Evolutionary conservation across 306 rosid genomes (phyloP), one percentile per base, ranked within the genome.

Genomic region (Cucurbita moschata): DNA sequence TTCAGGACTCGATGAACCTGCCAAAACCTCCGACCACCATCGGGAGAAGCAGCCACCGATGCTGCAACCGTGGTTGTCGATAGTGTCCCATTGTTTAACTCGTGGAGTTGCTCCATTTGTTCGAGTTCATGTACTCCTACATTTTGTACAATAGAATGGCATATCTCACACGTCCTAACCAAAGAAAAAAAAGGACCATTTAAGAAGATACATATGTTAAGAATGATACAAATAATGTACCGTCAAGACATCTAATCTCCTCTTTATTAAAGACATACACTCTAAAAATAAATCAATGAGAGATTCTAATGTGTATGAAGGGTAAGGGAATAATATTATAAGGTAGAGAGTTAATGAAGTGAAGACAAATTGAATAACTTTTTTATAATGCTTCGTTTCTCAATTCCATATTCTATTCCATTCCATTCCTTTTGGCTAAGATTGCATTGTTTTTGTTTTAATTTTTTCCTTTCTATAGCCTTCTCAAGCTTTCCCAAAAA

Each of bases 81-180:
- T 12, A 43, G 16, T 1, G 49, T 15, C 12, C 13, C 35, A 75
- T 69, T 47, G 85, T 72, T 23, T 0, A 50, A 63, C 26, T 40
- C 70, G 5, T 42, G 21, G 14, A 5, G 1, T 18, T 40, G 71
- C 8, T 42, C 71, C 1, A 0, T 42, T 39, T 58, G 49, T 42
- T 83, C 91, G 15, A 65, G 5, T 43, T 85, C 92, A 5, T 62
- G 78, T 23, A 52, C 51, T 53, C 43, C 43, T 47, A 87, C 88
- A 65, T 87, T 87, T 30, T 73, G 82, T 12, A 85, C 89, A 21
- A 82, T 57, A 21, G 85, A 80, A 75, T 82, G 85, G 14, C 92
- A 87, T 61, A 87, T 85, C 81, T 87, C 92, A 59, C 92, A 87
- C 15, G 88, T 87, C 86, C 92, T 87, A 51, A 66, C 62, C 11